phyloP scores from a whole-genome alignment of 2,329 filamentous ascomycete genomes.

The Talaromyces sp. region DNA sequence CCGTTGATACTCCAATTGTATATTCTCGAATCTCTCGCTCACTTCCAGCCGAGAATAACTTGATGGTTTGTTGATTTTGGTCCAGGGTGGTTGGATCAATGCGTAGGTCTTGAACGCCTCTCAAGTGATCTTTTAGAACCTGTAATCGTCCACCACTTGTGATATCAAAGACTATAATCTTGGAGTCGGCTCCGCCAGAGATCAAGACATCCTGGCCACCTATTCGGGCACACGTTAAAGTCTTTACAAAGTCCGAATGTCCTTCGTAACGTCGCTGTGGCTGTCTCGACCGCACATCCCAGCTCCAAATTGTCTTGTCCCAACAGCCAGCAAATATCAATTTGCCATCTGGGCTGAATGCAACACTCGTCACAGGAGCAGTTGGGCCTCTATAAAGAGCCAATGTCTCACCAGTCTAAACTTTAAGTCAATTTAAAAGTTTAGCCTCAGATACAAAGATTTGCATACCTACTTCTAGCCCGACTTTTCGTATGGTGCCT shows the following conservation, averaged over 20 bases:
- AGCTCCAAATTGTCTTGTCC: conserved; percentile 90
- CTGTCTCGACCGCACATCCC: conserved; percentile 58
- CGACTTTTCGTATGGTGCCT: conserved; percentile 69
- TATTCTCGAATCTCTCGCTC: conserved; percentile 73
- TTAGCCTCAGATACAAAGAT: not conserved
- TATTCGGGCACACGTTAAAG: conserved; percentile 60
- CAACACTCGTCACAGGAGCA: conserved; percentile 73
- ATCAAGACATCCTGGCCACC: conserved; percentile 60
- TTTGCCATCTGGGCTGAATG: conserved; percentile 56
- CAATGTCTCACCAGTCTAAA: conserved; percentile 42
- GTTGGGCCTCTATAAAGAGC: conserved; percentile 65
- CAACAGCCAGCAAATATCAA: conserved; percentile 79
- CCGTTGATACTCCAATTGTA: conserved; percentile 24
- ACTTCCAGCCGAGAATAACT: conserved; percentile 74
- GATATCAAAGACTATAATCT: conserved; percentile 79
- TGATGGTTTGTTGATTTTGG: conserved; percentile 35
- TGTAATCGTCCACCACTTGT: conserved; percentile 64
- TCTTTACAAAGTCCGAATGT: conserved; percentile 88
- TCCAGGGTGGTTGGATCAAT: conserved; percentile 62
- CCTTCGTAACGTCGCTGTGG: conserved; percentile 61
- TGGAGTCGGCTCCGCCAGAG: conserved; percentile 71
- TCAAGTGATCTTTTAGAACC: conserved; percentile 69
- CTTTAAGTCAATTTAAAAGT: conserved; percentile 4
- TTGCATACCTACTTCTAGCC: conserved; percentile 63
- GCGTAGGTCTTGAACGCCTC: conserved; percentile 73